Conservation (phyloP, 805 yeast species). For the Candida caryicola region DNA sequence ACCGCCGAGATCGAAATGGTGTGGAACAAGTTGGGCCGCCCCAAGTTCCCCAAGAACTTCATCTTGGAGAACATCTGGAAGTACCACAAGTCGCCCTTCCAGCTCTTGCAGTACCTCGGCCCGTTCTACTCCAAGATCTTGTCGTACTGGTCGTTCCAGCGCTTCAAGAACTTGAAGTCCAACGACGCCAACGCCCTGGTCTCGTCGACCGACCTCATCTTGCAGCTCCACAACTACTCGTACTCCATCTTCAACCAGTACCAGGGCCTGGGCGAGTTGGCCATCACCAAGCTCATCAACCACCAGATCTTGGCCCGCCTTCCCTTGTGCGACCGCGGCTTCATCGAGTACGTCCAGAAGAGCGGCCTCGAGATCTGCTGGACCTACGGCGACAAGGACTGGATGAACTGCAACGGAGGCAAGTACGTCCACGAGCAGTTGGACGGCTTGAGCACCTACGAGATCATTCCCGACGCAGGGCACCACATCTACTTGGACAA, state of each 20-base stretch:
- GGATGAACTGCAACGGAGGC: constrained; percentile 44
- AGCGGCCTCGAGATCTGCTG: constrained; percentile 26
- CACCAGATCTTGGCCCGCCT: constrained; percentile 38
- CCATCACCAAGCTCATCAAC: constrained; percentile 39
- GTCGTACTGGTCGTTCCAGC: constrained; percentile 41
- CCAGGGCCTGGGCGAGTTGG: constrained; percentile 44
- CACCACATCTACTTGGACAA: constrained; percentile 44
- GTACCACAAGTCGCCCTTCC: constrained; percentile 38
- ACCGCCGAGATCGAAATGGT: constrained; percentile 16
- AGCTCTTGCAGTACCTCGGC: constrained; percentile 35
- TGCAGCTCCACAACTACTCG: constrained; percentile 39
- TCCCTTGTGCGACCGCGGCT: constrained; percentile 41
- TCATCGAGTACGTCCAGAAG: constrained; percentile 26
- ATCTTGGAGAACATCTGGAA: constrained; percentile 36
- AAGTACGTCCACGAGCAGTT: constrained; percentile 29
- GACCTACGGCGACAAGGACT: constrained; percentile 43
- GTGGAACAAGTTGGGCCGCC: constrained; percentile 36
- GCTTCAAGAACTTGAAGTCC: constrained; percentile 31
- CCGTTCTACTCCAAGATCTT: constrained; percentile 40
- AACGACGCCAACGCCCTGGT: constrained; percentile 9
- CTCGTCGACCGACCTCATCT: constrained; percentile 18
- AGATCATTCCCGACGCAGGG: constrained; percentile 34
- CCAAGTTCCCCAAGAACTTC: constrained; percentile 34
- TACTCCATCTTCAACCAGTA: constrained; percentile 42
- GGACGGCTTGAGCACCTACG: constrained; percentile 17